These are phyloP conservation scores for Brassica juncea DNA, from an alignment of 345 rosid genomes.

Conservation along the genomic window DNA sequence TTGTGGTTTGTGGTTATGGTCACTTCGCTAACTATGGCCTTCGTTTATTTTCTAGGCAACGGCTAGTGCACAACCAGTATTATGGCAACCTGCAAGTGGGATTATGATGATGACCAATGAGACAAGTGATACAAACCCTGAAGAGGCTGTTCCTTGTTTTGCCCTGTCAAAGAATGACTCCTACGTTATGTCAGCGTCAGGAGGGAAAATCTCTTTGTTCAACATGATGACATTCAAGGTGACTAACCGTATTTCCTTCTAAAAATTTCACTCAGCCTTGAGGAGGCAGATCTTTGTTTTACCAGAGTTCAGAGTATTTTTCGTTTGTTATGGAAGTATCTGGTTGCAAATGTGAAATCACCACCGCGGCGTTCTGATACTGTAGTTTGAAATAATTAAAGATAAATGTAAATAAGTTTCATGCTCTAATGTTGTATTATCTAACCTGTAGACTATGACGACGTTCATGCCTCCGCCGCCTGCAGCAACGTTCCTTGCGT, in stretches of 20 bases:
- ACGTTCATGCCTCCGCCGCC: constrained; percentile 86
- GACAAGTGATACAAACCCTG: constrained; percentile 57
- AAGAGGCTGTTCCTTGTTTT: constrained; percentile 82
- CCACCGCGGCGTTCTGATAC: not conserved
- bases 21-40: not conserved
- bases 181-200: constrained; percentile 81
- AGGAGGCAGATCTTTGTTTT: not conserved
- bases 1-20: not conserved
- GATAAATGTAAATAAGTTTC: not conserved
- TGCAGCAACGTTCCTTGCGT: constrained; percentile 80
- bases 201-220: constrained; percentile 48
- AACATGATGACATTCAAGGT: constrained; percentile 78
- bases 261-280: not conserved
- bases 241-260: constrained; percentile 18
- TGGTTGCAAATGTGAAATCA: not conserved
- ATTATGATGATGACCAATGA: constrained; percentile 74
- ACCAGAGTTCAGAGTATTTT: not conserved
- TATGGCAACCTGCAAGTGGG: constrained; percentile 79
- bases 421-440: not conserved
- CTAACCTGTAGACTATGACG: constrained; percentile 60
- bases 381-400: not conserved
- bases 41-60: constrained; percentile 52
- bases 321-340: not conserved
- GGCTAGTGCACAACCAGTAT: constrained; percentile 57
- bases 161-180: constrained; percentile 73